Percentiles rank a stretch among this genome's conserved stretches.
phyloP scores from a whole-genome alignment of 352 stramenopile genomes.

The Pythium aquatile region DNA sequence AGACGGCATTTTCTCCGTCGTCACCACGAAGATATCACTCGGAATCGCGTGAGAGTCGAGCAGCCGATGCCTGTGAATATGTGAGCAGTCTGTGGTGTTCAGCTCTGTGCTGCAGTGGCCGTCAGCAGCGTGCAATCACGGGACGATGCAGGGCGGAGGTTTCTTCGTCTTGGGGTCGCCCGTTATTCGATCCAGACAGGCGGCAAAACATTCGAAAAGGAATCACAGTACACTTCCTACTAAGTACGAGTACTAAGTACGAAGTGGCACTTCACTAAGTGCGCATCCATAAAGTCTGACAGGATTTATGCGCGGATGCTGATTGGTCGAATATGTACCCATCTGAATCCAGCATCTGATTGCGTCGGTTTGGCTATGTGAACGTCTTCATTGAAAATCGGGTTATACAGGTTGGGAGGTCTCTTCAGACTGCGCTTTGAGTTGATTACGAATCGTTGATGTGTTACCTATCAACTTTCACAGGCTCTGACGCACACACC shows the following conservation, averaged over 20 bases:
- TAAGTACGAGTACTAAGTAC: no score
- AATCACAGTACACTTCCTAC: background rate
- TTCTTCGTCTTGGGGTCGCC: background rate
- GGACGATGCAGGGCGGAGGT: background rate
- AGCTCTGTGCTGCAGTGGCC: background rate
- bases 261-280: background rate
- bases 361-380: background rate
- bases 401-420: background rate
- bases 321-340: background rate
- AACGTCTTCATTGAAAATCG: constrained; percentile 2
- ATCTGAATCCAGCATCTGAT: background rate
- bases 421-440: background rate
- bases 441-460: background rate
- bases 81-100: background rate
- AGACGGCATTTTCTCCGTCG: background rate
- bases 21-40: background rate
- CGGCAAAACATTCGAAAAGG: constrained; percentile 8
- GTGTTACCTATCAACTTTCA: background rate
- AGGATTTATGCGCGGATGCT: background rate
- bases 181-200: constrained; percentile 4
- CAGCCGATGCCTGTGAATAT: background rate
- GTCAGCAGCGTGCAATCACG: background rate
- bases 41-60: background rate
- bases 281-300: background rate
- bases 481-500: background rate